A percentile compares a stretch with the other conserved stretches of the same genome.
Evolutionary conservation across 768 basidiomycete species (phyloP).

Genomic region (Lactifluus pinguis): DNA sequence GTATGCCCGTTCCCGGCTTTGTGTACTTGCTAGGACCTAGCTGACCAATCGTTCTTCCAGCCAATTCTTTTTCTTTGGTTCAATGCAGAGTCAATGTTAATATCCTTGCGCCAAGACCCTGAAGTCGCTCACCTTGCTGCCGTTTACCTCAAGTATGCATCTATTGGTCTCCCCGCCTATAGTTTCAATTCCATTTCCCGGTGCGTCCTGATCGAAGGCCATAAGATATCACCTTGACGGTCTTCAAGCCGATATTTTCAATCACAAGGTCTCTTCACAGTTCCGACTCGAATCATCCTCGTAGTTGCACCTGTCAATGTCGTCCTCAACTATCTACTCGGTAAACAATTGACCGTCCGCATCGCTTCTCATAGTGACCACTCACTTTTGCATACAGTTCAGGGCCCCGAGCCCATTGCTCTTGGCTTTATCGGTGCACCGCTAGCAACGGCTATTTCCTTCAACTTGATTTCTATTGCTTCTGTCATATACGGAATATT

Average conservation of each 20-base stretch:
- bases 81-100: slow-evolving; percentile 70
- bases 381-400: slow-evolving; percentile 37
- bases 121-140: slow-evolving; percentile 74
- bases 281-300: slow-evolving; percentile 78
- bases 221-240: neutral
- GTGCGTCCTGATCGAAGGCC: slow-evolving; percentile 22
- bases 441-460: slow-evolving; percentile 78
- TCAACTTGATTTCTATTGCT: slow-evolving; percentile 68
- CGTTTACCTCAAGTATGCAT: slow-evolving; percentile 67
- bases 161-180: slow-evolving; percentile 73
- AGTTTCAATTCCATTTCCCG: slow-evolving; percentile 47
- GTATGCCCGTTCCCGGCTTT: slow-evolving; percentile 35
- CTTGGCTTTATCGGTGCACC: slow-evolving; percentile 92
- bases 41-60: slow-evolving; percentile 21
- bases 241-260: slow-evolving; percentile 60
- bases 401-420: slow-evolving; percentile 71
- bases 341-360: slow-evolving; percentile 30
- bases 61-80: slow-evolving; percentile 69
- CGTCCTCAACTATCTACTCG: slow-evolving; percentile 76
- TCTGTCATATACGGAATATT: slow-evolving; percentile 57
- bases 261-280: slow-evolving; percentile 75
- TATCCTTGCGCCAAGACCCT: slow-evolving; percentile 70
- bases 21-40: neutral
- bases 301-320: slow-evolving; percentile 82
- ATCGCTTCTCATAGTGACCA: neutral